Evolutionary conservation across 495 filamentous ascomycete species (phyloP).

Genomic region (Penicillium crystallinum): DNA sequence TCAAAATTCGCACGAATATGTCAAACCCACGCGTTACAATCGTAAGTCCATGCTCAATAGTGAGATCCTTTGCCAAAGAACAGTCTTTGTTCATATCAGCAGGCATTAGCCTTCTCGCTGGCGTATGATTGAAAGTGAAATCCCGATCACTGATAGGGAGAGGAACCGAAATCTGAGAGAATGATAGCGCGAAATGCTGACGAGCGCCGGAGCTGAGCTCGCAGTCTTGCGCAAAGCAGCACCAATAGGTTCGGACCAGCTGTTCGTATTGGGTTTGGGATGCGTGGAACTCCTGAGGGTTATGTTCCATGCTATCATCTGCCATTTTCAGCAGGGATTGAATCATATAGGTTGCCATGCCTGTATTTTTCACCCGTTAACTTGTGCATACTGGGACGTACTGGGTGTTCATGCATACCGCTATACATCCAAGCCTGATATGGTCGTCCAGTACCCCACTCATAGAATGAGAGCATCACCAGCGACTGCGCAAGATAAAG

Average conservation of each 20-base stretch:
- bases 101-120: slow-evolving; percentile 31
- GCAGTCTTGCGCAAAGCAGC: slow-evolving; percentile 43
- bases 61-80: slow-evolving; percentile 16
- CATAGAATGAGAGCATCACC: slow-evolving; percentile 41
- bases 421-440: slow-evolving; percentile 48
- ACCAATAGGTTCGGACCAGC: slow-evolving; percentile 43
- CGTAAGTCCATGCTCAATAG: slow-evolving; percentile 36
- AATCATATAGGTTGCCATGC: slow-evolving; percentile 46
- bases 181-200: slow-evolving; percentile 41
- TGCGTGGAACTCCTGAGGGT: slow-evolving; percentile 35
- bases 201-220: slow-evolving; percentile 41
- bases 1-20: slow-evolving; percentile 40
- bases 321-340: slow-evolving; percentile 41
- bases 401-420: slow-evolving; percentile 16
- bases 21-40: slow-evolving; percentile 42
- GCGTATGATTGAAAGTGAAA: slow-evolving; percentile 33
- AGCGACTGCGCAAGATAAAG: slow-evolving; percentile 39
- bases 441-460: slow-evolving; percentile 41
- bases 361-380: slow-evolving; percentile 15
- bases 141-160: slow-evolving; percentile 40
- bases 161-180: slow-evolving; percentile 39
- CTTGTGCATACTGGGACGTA: background rate
- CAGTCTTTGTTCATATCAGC: slow-evolving; percentile 29
- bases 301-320: slow-evolving; percentile 42
- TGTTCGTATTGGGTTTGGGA: slow-evolving; percentile 41